Evolutionary conservation across 805 yeast species (phyloP), one percentile per base, ranked within the genome.

Genomic region (Candida easanensis): DNA sequence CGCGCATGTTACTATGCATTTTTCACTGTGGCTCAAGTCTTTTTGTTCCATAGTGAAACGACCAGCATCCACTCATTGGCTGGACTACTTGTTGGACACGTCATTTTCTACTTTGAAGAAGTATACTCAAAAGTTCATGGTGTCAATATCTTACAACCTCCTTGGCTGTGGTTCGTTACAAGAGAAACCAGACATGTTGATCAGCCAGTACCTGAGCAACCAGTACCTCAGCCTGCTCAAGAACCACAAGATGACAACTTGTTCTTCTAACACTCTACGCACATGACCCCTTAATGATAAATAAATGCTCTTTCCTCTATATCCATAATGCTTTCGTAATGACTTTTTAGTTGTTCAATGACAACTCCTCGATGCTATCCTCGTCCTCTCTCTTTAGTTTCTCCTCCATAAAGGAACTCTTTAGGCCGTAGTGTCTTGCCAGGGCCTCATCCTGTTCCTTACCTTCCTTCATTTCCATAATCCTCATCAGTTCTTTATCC

Each of bases 41-140:
- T 45, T 5, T 9, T 55, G 9, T 33, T 26, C 3, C 34, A 33
- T 3, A 41, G 41, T 2, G 36, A 23, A 5, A 21, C 17, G 14
- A 7, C 35, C 2, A 15, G 8, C 3, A 49, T 49, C 4, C 33
- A 30, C 13, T 5, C 18, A 5, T 2, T 49, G 3, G 10, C 45
- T 1, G 51, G 53, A 5, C 9, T 51, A 4, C 5, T 42, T 3
- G 45, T 54, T 9, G 61, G 60, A 1, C 58, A 55, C 37, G 4
- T 46, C 11, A 23, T 56, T 13, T 57, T 52, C 40, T 57, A 50
- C 34, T 39, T 46, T 5, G 53, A 50, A 9, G 54, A 54, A 0
- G 56, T 57, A 4, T 47, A 53, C 26, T 30, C 26, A 2, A 48
- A 45, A 23, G 9, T 51, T 1, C 53, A 54, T 44, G 59, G 57